Base-by-base conservation (phyloP, 805 yeast genomes). In the Saccharomycopsis guyanensis region DNA sequence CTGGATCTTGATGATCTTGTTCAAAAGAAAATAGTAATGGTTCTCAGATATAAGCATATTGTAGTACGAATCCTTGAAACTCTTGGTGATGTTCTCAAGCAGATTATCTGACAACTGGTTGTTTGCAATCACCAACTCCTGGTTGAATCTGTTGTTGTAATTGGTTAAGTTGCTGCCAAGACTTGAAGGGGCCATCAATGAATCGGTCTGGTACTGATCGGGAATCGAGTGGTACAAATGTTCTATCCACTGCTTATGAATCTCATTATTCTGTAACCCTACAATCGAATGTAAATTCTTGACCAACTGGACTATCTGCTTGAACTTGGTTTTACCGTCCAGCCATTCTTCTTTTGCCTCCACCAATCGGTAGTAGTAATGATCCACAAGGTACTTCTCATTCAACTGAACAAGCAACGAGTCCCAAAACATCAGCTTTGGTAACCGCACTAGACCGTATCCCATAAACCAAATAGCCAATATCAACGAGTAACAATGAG, bases 391-490 rank as follows among this genome's bases (percentile, higher is more conserved):
- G 33, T 61, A 60, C 8, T 56, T 45, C 6, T 57, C 72, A 59
- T 73, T 60, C 50, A 65, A 47, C 49, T 63, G 57, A 7, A 53
- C 51, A 32, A 56, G 33, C 62, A 68, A 63, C 52, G 64, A 57
- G 3, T 58, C 52, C 44, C 66, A 38, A 29, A 49, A 32, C 10
- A 45, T 15, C 2, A 31, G 60, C 47, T 84, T 69, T 0, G 95
- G 94, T 2, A 85, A 68, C 38, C 73, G 71, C 15, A 84, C 73
- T 41, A 84, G 62, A 0, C 95, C 95, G 60, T 86, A 89, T 2
- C 91, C 85, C 84, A 86, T 78, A 48, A 86, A 65, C 91, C 93
- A 85, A 19, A 84, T 70, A 2, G 91, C 88, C 29, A 86, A 57
- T 1, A 81, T 68, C 57, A 86, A 68, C 0, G 94, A 75, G 59